These are phyloP conservation scores for Clarireedia sp. DNA, from an alignment of 2,329 filamentous ascomycete genomes.

Conservation along the genomic window DNA sequence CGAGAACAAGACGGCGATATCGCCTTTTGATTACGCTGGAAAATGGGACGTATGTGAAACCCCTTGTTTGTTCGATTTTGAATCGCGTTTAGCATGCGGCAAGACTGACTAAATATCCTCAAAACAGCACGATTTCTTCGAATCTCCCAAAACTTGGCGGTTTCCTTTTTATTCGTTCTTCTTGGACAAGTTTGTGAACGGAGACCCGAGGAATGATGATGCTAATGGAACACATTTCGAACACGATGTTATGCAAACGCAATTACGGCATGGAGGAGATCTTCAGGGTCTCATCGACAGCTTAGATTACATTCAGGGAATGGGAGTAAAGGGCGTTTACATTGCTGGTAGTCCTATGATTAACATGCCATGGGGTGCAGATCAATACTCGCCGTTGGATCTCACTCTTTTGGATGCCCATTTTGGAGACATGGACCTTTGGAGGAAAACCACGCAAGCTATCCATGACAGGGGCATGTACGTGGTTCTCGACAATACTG, in stretches of 20 bases:
- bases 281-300: constrained; percentile 49
- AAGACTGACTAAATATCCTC: background rate
- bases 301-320: constrained; percentile 56
- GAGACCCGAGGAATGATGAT: constrained; percentile 52
- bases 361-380: constrained; percentile 56
- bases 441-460: constrained; percentile 48
- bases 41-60: constrained; percentile 34
- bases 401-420: constrained; percentile 56
- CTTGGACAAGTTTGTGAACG: constrained; percentile 56
- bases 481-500: constrained; percentile 56
- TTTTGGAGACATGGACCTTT: constrained; percentile 49
- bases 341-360: constrained; percentile 56
- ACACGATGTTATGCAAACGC: constrained; percentile 51
- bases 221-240: constrained; percentile 53
- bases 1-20: constrained; percentile 45
- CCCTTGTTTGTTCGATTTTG: background rate
- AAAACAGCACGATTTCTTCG: constrained; percentile 38
- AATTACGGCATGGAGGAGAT: constrained; percentile 57
- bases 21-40: constrained; percentile 51
- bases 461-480: constrained; percentile 59
- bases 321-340: constrained; percentile 49
- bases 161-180: constrained; percentile 60
- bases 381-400: constrained; percentile 53
- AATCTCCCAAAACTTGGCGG: constrained; percentile 54
- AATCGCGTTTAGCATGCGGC: background rate